Evolutionary conservation across 179 eudicot genomes (phyloP), one percentile per base, ranked within the genome.

Genomic region (Gypsophila paniculata): DNA sequence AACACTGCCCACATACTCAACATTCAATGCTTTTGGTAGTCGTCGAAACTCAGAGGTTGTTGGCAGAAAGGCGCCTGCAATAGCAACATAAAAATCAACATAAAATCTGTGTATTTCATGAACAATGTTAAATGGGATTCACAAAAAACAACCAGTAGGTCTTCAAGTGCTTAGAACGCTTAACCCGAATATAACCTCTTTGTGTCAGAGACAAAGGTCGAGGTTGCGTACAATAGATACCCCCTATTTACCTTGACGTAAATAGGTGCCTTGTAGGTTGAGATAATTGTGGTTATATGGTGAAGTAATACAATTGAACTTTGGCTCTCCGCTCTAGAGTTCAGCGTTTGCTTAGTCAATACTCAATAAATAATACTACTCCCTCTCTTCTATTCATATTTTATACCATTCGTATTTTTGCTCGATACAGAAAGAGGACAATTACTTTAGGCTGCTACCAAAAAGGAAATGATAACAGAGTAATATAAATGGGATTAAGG

Each of bases 21-120:
- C 68, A 14, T 48, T 81, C 76, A 85, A 57, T 77, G 86, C 79
- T 83, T 84, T 78, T 87, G 97, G 36, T 86, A 78, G 81, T 88
- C 89, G 79, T 84, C 92, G 70, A 92, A 92, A 80, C 92, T 88
- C 19, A 90, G 86, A 78, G 96, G 91, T 77, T 83, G 95, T 84
- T 93, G 98, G 76, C 85, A 80, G 82, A 82, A 83, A 15, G 92
- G 98, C 18, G 90, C 86, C 96, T 92, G 87, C 86, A 83, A 80
- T 44, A 29, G 69, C 17, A 77, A 32, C 71, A 53, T 23, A 84
- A 72, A 78, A 53, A 69, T 66, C 72, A 84, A 87, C 66, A 81
- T 82, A 52, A 73, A 22, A 38, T 61, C 75, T 1, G 70, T 25
- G 39, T 10, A 58, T 17, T 74, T 38, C 14, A 54, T 32, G 53